phyloP scores from a whole-genome alignment of 176 grass and related monocot species.

The Stipa capillata region DNA sequence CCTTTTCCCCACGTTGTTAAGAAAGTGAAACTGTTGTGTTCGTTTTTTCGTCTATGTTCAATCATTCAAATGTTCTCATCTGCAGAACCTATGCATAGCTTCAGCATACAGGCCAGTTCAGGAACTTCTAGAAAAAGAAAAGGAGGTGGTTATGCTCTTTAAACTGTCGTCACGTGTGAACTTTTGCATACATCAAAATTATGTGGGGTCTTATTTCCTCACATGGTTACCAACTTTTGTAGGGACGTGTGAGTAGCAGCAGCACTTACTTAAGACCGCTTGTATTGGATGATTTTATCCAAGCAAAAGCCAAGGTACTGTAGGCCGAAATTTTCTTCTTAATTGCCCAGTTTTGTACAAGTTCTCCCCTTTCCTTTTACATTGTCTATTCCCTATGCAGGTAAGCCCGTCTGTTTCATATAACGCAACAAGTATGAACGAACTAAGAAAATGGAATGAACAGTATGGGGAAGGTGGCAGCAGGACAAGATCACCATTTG shows the following conservation, averaged over 20 bases:
- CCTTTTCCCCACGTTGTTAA: background rate
- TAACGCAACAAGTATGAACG: conserved; percentile 85
- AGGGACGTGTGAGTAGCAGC: conserved; percentile 35
- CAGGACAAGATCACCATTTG: conserved; percentile 67
- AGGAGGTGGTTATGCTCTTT: conserved; percentile 36
- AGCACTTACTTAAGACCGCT: conserved; percentile 47
- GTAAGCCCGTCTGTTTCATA: conserved; percentile 82
- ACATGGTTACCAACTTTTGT: conserved; percentile 3
- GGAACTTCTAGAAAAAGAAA: conserved; percentile 86
- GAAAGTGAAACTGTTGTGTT: background rate
- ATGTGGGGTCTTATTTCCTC: background rate
- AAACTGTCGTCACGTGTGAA: background rate
- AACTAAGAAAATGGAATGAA: conserved; percentile 95
- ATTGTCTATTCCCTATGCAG: conserved; percentile 21
- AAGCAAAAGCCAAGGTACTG: conserved; percentile 87
- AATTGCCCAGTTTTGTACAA: background rate
- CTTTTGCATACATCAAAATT: background rate
- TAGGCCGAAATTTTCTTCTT: background rate
- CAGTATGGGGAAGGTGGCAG: conserved; percentile 91
- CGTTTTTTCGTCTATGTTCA: background rate
- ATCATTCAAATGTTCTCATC: conserved; percentile 13
- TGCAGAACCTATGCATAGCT: conserved; percentile 89
- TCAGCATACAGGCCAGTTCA: conserved; percentile 93
- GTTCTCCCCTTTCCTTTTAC: background rate
- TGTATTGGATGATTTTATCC: conserved; percentile 81